phyloP scores from a whole-genome alignment of 768 basidiomycete genomes.

The Russula ochroleuca region DNA sequence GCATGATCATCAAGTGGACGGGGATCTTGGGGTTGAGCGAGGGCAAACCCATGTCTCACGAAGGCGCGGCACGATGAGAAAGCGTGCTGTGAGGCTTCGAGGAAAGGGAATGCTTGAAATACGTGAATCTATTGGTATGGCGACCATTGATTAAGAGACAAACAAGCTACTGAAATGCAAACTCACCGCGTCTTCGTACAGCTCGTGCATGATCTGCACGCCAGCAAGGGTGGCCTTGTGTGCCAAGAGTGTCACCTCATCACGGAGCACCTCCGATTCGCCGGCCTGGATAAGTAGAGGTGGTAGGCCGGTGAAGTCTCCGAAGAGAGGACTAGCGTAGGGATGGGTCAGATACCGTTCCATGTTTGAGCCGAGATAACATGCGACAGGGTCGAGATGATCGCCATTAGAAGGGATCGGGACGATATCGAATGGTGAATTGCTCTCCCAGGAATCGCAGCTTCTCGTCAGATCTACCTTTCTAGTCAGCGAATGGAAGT shows the following conservation, averaged over 20 bases:
- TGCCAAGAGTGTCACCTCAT: slow-evolving; percentile 86
- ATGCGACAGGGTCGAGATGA: slow-evolving; percentile 89
- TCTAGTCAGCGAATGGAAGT: slow-evolving; percentile 9
- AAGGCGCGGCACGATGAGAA: slow-evolving; percentile 70
- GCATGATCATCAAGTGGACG: slow-evolving; percentile 50
- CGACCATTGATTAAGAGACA: slow-evolving; percentile 1
- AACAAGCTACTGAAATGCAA: background rate
- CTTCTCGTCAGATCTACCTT: slow-evolving; percentile 85
- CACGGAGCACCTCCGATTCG: slow-evolving; percentile 91
- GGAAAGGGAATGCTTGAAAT: slow-evolving; percentile 85
- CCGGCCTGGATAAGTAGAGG: slow-evolving; percentile 90
- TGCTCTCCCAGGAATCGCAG: slow-evolving; percentile 96
- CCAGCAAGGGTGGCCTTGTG: slow-evolving; percentile 89
- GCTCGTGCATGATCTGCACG: slow-evolving; percentile 80
- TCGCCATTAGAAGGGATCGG: slow-evolving; percentile 67
- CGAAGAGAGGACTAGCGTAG: slow-evolving; percentile 93
- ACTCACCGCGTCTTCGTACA: slow-evolving; percentile 87
- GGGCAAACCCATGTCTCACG: slow-evolving; percentile 55
- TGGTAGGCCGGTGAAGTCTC: slow-evolving; percentile 79
- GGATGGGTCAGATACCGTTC: slow-evolving; percentile 89
- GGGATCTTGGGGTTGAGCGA: slow-evolving; percentile 46
- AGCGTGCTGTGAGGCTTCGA: slow-evolving; percentile 58
- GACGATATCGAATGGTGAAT: slow-evolving; percentile 80
- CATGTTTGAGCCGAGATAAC: slow-evolving; percentile 82
- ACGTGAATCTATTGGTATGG: slow-evolving; percentile 66